Percentiles rank a stretch among this genome's conserved stretches.
Conservation (phyloP, 176 grass and related monocot genomes). For the Paspalum notatum region DNA sequence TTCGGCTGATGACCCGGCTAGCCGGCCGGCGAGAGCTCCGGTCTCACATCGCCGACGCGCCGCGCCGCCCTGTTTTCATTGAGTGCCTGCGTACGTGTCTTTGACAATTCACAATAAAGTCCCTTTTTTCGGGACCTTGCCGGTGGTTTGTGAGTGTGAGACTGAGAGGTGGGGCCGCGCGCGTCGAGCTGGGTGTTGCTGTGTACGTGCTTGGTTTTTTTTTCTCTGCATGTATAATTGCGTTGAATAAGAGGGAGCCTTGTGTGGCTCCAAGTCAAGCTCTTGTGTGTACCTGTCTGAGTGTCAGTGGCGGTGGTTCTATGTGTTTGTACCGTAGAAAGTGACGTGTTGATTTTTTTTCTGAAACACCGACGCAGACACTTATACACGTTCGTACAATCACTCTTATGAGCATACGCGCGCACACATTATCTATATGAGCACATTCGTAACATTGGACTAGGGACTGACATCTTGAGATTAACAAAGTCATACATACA, state of each 20-base stretch:
- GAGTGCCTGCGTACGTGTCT: not conserved
- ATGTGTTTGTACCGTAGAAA: no score
- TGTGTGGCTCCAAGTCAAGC: not conserved
- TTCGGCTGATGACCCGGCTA: constrained; percentile 36
- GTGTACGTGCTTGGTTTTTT: not conserved
- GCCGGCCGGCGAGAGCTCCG: not conserved
- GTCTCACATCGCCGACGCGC: not conserved
- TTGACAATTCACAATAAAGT: not conserved
- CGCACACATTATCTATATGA: no score
- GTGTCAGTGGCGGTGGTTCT: not conserved
- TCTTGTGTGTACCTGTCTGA: not conserved
- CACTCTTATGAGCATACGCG: no score
- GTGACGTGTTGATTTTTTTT: no score
- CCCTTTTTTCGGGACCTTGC: not conserved
- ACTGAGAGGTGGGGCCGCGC: constrained; percentile 29
- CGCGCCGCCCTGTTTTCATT: not conserved
- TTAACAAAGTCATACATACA: no score
- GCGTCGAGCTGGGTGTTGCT: not conserved
- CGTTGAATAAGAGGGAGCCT: not conserved
- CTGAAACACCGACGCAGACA: no score
- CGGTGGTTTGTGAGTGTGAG: not conserved
- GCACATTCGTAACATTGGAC: no score
- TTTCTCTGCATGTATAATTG: not conserved
- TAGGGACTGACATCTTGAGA: no score
- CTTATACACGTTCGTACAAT: no score